phyloP scores from a whole-genome alignment of 345 rosid genomes.

The Heritiera fomes region DNA sequence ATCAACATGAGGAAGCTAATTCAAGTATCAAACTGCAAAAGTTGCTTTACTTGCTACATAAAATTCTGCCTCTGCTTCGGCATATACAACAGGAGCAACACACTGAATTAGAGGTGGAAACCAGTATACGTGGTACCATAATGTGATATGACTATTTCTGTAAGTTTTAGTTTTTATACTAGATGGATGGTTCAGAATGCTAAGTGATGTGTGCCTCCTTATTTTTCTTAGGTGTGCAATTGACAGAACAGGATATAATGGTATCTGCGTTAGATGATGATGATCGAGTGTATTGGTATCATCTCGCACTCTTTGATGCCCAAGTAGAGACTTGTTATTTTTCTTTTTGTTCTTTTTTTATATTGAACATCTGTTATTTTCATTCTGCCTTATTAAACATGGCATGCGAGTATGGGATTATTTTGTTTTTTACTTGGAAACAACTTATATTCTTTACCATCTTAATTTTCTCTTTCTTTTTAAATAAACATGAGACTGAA shows the following conservation, averaged over 20 bases:
- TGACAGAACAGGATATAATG: conserved; percentile 38
- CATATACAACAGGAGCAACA: conserved; percentile 50
- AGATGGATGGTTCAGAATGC: conserved; percentile 13
- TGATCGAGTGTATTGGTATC: conserved; percentile 58
- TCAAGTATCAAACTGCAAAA: conserved; percentile 34
- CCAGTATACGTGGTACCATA: conserved; percentile 38
- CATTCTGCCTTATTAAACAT: neutral
- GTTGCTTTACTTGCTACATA: conserved; percentile 43
- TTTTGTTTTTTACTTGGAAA: neutral
- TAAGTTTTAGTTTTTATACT: conserved; percentile 14
- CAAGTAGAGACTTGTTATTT: neutral
- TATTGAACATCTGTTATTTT: neutral
- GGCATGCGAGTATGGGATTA: too few species aligned
- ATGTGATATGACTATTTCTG: neutral
- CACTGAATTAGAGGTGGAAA: conserved; percentile 42
- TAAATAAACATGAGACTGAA: neutral
- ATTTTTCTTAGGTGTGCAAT: conserved; percentile 34
- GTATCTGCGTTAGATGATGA: conserved; percentile 39
- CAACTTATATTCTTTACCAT: conserved; percentile 13
- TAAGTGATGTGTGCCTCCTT: conserved; percentile 14
- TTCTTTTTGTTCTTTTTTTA: neutral
- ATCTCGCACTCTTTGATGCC: conserved; percentile 25
- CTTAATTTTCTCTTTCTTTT: conserved; percentile 1
- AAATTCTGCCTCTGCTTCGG: conserved; percentile 47
- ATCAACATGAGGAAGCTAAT: conserved; percentile 33